phyloP scores from a whole-genome alignment of 352 stramenopile genomes.

The Thraustotheca clavata region DNA sequence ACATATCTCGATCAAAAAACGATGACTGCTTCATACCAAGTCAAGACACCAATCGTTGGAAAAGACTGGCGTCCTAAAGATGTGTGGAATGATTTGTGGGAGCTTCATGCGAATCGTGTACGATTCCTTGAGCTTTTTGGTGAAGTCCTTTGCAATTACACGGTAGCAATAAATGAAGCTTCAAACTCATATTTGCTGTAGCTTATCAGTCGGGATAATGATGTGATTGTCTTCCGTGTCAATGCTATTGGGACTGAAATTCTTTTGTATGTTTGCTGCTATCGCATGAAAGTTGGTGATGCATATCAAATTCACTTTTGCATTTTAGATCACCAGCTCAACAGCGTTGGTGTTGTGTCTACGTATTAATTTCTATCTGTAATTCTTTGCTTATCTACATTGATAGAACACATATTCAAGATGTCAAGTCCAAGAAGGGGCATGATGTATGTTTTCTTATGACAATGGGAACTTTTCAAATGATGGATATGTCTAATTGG shows the following conservation, averaged over 20 bases:
- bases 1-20: background rate
- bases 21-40: background rate
- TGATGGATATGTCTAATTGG: background rate
- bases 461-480: background rate
- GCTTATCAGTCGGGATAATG: background rate
- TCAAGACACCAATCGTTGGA: no score
- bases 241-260: background rate
- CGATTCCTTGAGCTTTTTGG: background rate
- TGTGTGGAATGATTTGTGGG: background rate
- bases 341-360: background rate
- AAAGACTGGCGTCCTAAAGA: no score
- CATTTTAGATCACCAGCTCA: background rate
- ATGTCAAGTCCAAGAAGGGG: background rate
- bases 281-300: background rate
- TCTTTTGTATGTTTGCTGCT: background rate
- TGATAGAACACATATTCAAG: background rate
- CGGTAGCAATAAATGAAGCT: background rate
- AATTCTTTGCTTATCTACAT: background rate
- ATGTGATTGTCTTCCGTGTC: background rate
- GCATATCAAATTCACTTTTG: background rate
- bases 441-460: background rate
- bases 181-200: background rate
- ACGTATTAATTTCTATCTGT: background rate
- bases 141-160: background rate
- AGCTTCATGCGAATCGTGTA: background rate